Evolutionary conservation across 179 eudicot genomes (phyloP), one percentile per base, ranked within the genome.

Genomic region (Drosera spatulata): DNA sequence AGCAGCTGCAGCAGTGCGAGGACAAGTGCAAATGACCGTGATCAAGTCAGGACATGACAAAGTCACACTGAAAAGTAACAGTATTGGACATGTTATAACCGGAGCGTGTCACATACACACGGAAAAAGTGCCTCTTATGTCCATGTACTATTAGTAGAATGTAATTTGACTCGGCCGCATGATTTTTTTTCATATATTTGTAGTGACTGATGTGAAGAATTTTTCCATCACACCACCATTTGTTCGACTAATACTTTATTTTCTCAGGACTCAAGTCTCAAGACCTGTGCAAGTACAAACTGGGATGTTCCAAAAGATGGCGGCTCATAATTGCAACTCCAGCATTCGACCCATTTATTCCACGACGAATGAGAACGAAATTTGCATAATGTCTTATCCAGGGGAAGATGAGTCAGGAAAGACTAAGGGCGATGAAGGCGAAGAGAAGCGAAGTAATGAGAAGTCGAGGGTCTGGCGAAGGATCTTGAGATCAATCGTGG

Each of bases 281-380:
- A 55, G 12, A 55, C 12, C 41, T 4, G 13, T 10, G n/a, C 44
- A 40, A 42, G 61, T 62, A 54, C 54, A 55, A 10, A 39, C 62
- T 44, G 53, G 80, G 81, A 9, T 75, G 75, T 9, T 82, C 87
- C 0, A 72, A 71, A 7, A 75, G 78, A 61, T 87, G 89, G 95
- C 87, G 83, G 55, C 82, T 86, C 54, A 82, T 89, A 40, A 54
- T 82, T 3, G 73, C 88, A 0, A 75, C 73, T 2, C 91, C 88
- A 6, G 78, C 72, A 42, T 40, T 86, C 69, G 76, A 61, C n/a
- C 82, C 71, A 13, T 79, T 80, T 56, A 55, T 41, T 15, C 73
- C 83, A 5, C 61, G 76, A 33, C 57, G 75, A 59, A 68, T 70
- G 56, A 73, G 66, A 46, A 37, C 11, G 10, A 14, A 40, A n/a